These are phyloP conservation scores for Aspergillus pseudonomiae DNA, from an alignment of 2,329 filamentous ascomycete species.

Conservation along the genomic window DNA sequence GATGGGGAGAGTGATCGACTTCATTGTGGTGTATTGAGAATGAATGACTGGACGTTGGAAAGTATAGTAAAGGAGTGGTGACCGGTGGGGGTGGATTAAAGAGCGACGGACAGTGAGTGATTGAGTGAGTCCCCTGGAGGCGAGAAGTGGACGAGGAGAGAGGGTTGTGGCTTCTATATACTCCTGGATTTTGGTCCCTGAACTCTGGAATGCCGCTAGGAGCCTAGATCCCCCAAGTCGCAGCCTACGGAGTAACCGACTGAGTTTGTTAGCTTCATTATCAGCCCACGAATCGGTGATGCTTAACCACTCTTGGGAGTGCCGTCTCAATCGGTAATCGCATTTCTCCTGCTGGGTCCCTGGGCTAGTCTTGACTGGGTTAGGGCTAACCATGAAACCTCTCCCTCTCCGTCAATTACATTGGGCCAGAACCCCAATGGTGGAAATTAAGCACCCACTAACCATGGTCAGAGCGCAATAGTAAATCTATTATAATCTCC, in stretches of 20 bases:
- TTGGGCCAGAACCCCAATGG: not conserved
- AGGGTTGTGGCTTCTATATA: not conserved
- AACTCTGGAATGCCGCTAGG: not conserved
- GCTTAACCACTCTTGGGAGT: not conserved
- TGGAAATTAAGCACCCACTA: not conserved
- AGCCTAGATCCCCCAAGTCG: not conserved
- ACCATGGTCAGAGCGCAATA: not conserved
- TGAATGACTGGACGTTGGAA: slow-evolving; percentile 10
- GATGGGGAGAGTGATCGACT: slow-evolving; percentile 19
- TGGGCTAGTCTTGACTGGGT: not conserved
- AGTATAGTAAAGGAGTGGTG: not conserved
- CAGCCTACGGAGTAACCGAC: not conserved
- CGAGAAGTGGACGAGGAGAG: not conserved
- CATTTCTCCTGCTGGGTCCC: too few relatives aligned
- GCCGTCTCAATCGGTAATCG: not conserved
- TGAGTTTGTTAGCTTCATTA: not conserved
- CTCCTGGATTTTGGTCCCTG: not conserved
- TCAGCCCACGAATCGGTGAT: not conserved
- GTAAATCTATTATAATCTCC: too few relatives aligned
- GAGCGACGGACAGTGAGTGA: slow-evolving; percentile 3
- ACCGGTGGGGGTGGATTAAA: not conserved
- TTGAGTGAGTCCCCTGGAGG: not conserved
- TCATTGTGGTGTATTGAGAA: slow-evolving; percentile 21
- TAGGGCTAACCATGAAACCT: not conserved
- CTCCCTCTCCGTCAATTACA: not conserved